Conservation (phyloP, 1,284 basidiomycete genomes). For the Microbotryum saponariae region DNA sequence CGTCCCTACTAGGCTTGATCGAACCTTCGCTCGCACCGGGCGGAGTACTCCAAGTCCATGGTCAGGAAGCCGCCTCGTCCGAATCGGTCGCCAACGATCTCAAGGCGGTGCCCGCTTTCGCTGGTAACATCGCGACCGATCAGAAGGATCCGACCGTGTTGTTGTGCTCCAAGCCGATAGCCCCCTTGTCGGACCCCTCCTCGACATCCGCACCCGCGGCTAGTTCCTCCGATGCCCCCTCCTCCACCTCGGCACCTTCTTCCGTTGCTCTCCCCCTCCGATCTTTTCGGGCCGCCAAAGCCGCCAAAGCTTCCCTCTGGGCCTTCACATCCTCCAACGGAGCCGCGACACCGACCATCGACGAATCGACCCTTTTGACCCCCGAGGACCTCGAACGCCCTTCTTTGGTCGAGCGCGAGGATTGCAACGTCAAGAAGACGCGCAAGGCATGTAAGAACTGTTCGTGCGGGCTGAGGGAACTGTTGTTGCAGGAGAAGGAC, state of each 20-base stretch:
- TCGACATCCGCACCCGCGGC: conserved; percentile 53
- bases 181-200: conserved; percentile 53
- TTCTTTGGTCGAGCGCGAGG: conserved; percentile 57
- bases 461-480: conserved; percentile 83
- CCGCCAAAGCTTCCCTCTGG: conserved; percentile 63
- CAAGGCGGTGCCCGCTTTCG: conserved; percentile 25
- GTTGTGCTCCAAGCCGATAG: conserved; percentile 23
- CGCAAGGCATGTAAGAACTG: conserved; percentile 89
- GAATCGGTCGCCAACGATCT: background rate
- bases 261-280: conserved; percentile 36
- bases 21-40: conserved; percentile 24
- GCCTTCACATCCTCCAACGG: conserved; percentile 47
- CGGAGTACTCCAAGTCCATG: conserved; percentile 17
- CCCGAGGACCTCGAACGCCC: conserved; percentile 63
- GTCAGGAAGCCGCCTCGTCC: conserved; percentile 10
- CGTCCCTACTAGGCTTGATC: conserved; percentile 22
- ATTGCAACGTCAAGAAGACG: conserved; percentile 41
- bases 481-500: conserved; percentile 66
- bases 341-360: conserved; percentile 54
- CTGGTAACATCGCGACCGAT: conserved; percentile 7
- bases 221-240: conserved; percentile 51
- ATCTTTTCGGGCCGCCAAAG: conserved; percentile 52
- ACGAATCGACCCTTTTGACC: conserved; percentile 67
- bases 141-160: too few species aligned
- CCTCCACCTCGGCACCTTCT: conserved; percentile 41